Evolutionary conservation across 306 rosid genomes (phyloP), one percentile per base, ranked within the genome.

Genomic region (Comarum palustre): DNA sequence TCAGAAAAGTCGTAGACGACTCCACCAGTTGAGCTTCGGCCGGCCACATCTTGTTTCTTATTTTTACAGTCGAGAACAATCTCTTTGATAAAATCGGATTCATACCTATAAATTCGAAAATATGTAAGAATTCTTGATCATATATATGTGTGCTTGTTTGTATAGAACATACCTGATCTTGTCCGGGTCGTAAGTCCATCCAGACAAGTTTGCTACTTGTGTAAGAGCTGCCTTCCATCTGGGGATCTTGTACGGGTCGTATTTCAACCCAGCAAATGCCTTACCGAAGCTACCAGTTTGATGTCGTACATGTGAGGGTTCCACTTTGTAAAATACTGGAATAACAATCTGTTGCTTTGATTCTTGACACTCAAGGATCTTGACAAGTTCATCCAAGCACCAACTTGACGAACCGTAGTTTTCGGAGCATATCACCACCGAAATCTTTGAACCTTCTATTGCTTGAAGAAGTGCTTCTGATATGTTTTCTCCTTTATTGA

Each of bases 171-270:
- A 61, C 43, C 43, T 14, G n/a, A n/a, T n/a, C n/a, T n/a, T n/a
- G 5, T 31, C 9, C 38, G 3, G n/a, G n/a, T n/a, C 9, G 5
- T 61, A 61, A 16, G 41, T 25, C 42, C 13, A 32, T 31, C 66
- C 66, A 19, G 66, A 61, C 43, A 61, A 32, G 15, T 61, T 16
- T 32, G 66, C 42, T 61, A 25, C 42, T 31, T 61, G 24, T 31
- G 66, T 61, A 7, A 61, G 66, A 60, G 66, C 66, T 60, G 22
- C 42, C 13, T 12, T 61, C 66, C 66, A 61, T 61, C 0, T 16
- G 6, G 41, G 66, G 14, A 61, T 39, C 24, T 61, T 61, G 42
- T 61, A 2, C 11, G 2, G 7, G 66, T 61, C 16, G 4, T 29
- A 3, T 31, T 59, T 14, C 39, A 59, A 29, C 1, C 1, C 39